Evolutionary conservation across 495 filamentous ascomycete genomes (phyloP).

Genomic region (Penicillium silybi): DNA sequence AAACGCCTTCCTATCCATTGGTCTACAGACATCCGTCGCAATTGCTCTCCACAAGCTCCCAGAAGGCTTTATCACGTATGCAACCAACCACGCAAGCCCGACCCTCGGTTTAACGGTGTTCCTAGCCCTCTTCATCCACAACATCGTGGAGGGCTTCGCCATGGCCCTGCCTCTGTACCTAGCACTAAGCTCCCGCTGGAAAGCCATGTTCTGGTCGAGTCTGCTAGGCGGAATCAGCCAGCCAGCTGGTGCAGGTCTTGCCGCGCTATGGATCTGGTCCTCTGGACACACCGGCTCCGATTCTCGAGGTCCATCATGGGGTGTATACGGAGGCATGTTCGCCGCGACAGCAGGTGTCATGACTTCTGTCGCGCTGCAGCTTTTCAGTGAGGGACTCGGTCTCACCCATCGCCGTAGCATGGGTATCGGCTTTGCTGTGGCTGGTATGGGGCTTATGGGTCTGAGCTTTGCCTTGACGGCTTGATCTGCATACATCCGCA

Average conservation of each 20-base stretch:
- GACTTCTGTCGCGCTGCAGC: slow-evolving; percentile 83
- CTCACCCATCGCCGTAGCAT: slow-evolving; percentile 75
- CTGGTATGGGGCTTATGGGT: slow-evolving; percentile 87
- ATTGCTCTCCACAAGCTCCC: slow-evolving; percentile 96
- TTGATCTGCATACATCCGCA: slow-evolving; percentile 7
- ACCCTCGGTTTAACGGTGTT: slow-evolving; percentile 85
- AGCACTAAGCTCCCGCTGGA: slow-evolving; percentile 67
- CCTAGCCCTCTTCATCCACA: slow-evolving; percentile 93
- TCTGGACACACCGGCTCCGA: slow-evolving; percentile 46
- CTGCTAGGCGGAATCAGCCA: slow-evolving; percentile 83
- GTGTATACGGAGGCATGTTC: slow-evolving; percentile 85
- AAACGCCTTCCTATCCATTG: slow-evolving; percentile 90
- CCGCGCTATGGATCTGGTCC: slow-evolving; percentile 75
- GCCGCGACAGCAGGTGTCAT: slow-evolving; percentile 90
- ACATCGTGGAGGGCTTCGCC: slow-evolving; percentile 94
- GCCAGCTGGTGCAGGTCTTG: slow-evolving; percentile 78
- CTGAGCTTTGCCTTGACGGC: slow-evolving; percentile 81
- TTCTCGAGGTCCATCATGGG: slow-evolving; percentile 53
- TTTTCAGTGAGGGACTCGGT: slow-evolving; percentile 81
- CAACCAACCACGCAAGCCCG: slow-evolving; percentile 93
- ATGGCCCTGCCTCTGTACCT: slow-evolving; percentile 90
- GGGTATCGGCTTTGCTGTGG: slow-evolving; percentile 80
- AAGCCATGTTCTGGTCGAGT: slow-evolving; percentile 80
- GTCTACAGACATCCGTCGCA: slow-evolving; percentile 87
- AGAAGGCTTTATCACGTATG: slow-evolving; percentile 97